Conservation (phyloP, 2,329 filamentous ascomycete genomes). For the Berkeleyomyces rouxiae region DNA sequence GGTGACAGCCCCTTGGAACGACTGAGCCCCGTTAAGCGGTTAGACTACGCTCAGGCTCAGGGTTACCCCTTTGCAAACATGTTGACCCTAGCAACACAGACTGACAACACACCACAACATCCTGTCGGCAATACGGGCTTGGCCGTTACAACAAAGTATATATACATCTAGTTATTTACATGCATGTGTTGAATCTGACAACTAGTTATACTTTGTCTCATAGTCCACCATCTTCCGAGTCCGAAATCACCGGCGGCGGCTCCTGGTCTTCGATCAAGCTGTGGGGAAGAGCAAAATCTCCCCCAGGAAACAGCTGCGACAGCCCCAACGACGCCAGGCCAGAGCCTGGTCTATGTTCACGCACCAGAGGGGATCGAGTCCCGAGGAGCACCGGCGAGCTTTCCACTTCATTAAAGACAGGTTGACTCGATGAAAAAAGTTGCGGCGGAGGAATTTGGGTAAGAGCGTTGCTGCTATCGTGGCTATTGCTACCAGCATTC, state of each 20-base stretch:
- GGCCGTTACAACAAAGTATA: no score
- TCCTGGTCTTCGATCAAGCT: slow-evolving; percentile 25
- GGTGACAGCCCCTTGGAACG: not conserved
- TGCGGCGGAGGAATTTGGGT: slow-evolving; percentile 5
- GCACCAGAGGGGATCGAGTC: not conserved
- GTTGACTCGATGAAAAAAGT: slow-evolving; percentile 15
- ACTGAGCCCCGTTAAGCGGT: not conserved
- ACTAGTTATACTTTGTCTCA: not conserved
- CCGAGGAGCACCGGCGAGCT: slow-evolving; percentile 15
- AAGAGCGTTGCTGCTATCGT: not conserved
- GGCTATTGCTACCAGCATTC: not conserved
- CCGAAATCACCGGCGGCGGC: slow-evolving; percentile 22
- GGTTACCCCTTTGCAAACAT: not conserved
- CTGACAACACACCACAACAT: not conserved
- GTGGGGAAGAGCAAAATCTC: slow-evolving; percentile 32
- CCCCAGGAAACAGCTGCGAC: slow-evolving; percentile 34
- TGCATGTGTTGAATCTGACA: not conserved
- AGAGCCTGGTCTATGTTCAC: not conserved
- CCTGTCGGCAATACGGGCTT: not conserved
- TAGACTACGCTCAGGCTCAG: not conserved
- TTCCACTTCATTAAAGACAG: slow-evolving; percentile 16
- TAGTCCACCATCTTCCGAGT: slow-evolving; percentile 21
- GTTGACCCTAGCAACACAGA: not conserved
- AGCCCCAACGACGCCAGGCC: slow-evolving; percentile 19
- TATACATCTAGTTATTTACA: no score